phyloP scores from a whole-genome alignment of 176 grass and related monocot species.

The Puccinellia tenuiflora region DNA sequence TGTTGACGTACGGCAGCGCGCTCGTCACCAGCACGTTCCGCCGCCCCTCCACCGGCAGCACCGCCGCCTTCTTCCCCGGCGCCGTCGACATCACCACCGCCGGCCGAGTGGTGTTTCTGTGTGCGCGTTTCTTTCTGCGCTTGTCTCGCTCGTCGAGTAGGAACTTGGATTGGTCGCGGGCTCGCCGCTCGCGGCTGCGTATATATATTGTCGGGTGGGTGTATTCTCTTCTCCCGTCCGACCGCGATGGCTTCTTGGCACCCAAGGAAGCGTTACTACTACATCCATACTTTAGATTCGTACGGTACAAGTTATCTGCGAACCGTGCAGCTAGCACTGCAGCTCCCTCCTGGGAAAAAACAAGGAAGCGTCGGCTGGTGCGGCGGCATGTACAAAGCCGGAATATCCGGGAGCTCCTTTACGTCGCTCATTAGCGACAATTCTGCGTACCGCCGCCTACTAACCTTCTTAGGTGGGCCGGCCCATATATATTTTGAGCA shows the following conservation, averaged over 20 bases:
- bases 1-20: constrained; percentile 50
- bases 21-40: constrained; percentile 51
- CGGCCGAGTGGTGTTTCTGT: background rate
- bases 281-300: too few species aligned
- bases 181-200: background rate
- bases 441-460: too few species aligned
- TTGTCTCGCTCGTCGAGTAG: background rate
- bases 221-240: background rate
- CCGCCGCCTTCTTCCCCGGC: background rate
- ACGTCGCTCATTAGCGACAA: too few species aligned
- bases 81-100: background rate
- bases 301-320: too few species aligned
- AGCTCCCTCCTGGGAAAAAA: too few species aligned
- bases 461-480: too few species aligned
- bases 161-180: background rate
- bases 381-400: too few species aligned
- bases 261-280: background rate
- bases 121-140: background rate
- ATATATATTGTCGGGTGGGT: background rate
- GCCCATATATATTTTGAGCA: too few species aligned
- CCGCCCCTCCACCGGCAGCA: constrained; percentile 30
- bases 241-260: background rate
- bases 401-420: too few species aligned
- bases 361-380: too few species aligned
- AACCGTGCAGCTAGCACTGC: too few species aligned